Evolutionary conservation across 495 filamentous ascomycete genomes (phyloP).

Genomic region (Trypethelium eluteriae): DNA sequence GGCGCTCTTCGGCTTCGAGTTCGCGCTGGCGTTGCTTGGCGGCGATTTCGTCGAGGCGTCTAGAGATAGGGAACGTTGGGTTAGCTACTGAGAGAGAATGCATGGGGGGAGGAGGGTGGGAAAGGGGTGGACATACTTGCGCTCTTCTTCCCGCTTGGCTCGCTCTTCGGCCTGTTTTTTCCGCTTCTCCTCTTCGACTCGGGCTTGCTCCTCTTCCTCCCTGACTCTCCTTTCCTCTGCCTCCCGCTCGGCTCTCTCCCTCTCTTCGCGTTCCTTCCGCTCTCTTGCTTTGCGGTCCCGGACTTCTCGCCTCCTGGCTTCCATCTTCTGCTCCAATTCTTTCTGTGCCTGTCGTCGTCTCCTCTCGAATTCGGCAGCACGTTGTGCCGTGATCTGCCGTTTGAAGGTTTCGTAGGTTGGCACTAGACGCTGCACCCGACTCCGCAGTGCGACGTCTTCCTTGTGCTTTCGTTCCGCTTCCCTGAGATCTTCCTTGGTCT

Average conservation of each 20-base stretch:
- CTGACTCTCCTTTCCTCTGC: constrained; percentile 71
- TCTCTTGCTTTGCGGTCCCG: constrained; percentile 65
- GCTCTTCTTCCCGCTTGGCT: constrained; percentile 73
- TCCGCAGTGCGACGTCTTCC: constrained; percentile 85
- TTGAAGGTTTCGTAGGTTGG: constrained; percentile 73
- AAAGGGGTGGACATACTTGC: constrained; percentile 38
- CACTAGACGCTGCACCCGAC: constrained; percentile 76
- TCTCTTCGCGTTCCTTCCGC: constrained; percentile 73
- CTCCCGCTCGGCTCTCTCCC: constrained; percentile 63
- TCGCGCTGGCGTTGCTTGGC: constrained; percentile 59
- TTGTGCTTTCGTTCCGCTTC: constrained; percentile 81
- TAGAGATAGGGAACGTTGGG: constrained; percentile 27
- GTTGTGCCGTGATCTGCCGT: constrained; percentile 68
- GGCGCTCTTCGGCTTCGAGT: constrained; percentile 47
- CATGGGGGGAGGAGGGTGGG: neutral
- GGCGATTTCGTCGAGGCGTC: constrained; percentile 60
- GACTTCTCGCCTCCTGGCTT: constrained; percentile 74
- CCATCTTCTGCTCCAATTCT: constrained; percentile 84
- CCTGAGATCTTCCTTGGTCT: constrained; percentile 65
- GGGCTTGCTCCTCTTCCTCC: constrained; percentile 76
- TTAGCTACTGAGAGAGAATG: constrained; percentile 8
- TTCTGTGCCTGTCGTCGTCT: constrained; percentile 79
- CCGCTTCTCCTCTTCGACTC: constrained; percentile 63
- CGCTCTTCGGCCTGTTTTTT: constrained; percentile 61
- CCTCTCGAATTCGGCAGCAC: constrained; percentile 92